A percentile compares a stretch with the other conserved stretches of the same genome.
phyloP scores from a whole-genome alignment of 2,329 filamentous ascomycete genomes.

The Exophiala mesophila region DNA sequence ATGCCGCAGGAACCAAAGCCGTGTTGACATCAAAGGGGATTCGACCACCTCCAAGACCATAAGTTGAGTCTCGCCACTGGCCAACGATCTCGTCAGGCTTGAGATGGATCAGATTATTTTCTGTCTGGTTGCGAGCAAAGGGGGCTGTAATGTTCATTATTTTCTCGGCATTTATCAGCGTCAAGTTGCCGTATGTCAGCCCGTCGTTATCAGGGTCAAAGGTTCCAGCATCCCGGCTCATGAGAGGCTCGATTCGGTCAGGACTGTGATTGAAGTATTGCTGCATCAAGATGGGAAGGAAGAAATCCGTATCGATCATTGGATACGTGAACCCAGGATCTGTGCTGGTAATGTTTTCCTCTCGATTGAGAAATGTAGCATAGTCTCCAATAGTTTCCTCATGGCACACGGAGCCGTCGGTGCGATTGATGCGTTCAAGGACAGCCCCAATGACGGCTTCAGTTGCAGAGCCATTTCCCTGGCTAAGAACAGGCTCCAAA shows the following conservation, averaged over 20 bases:
- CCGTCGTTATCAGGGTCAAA: slow-evolving; percentile 49
- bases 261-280: slow-evolving; percentile 53
- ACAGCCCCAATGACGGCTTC: slow-evolving; percentile 60
- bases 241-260: slow-evolving; percentile 33
- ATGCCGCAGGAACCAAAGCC: slow-evolving; percentile 57
- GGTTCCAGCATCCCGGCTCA: slow-evolving; percentile 42
- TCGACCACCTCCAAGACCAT: slow-evolving; percentile 56
- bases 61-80: slow-evolving; percentile 59
- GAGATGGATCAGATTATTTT: slow-evolving; percentile 55
- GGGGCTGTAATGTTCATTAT: slow-evolving; percentile 53
- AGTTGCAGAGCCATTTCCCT: slow-evolving; percentile 50
- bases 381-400: slow-evolving; percentile 65
- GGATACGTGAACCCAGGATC: slow-evolving; percentile 54
- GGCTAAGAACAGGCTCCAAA: slow-evolving; percentile 54
- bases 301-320: slow-evolving; percentile 62
- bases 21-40: slow-evolving; percentile 65
- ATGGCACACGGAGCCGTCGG: slow-evolving; percentile 58
- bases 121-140: slow-evolving; percentile 49
- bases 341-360: slow-evolving; percentile 50
- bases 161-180: slow-evolving; percentile 50
- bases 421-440: slow-evolving; percentile 56
- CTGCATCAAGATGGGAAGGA: slow-evolving; percentile 54
- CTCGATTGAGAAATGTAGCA: slow-evolving; percentile 54
- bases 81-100: slow-evolving; percentile 53
- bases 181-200: slow-evolving; percentile 51